Evolutionary conservation across 345 rosid genomes (phyloP).

Genomic region (Eucalyptus erythrocorys): DNA sequence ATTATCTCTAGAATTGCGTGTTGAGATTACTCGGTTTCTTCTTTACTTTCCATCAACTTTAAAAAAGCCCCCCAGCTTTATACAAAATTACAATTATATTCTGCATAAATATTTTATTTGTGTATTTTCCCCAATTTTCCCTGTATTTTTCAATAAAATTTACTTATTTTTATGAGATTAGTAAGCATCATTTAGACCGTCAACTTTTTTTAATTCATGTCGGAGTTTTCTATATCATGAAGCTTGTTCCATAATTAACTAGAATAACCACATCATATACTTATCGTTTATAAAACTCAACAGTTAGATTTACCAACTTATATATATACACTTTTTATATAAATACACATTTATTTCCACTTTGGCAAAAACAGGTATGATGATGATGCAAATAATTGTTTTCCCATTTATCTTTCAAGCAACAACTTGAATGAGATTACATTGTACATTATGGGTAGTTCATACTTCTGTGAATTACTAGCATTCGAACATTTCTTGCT

Average conservation of each 20-base stretch:
- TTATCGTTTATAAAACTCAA: background rate
- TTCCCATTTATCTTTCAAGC: background rate
- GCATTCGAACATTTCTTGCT: background rate
- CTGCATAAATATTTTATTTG: background rate
- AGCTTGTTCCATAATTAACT: background rate
- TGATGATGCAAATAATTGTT: background rate
- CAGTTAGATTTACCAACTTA: background rate
- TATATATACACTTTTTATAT: background rate
- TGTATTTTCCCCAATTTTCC: background rate
- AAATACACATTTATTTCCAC: background rate
- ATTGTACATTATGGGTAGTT: background rate
- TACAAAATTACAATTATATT: background rate
- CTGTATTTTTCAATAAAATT: background rate
- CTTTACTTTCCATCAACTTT: background rate
- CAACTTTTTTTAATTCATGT: background rate
- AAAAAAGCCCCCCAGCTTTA: background rate
- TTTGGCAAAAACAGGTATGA: accelerated
- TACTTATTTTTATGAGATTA: background rate
- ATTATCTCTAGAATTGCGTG: background rate
- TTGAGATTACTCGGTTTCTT: background rate
- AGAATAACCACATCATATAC: background rate
- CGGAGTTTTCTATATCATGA: background rate
- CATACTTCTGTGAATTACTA: background rate
- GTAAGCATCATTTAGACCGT: accelerated
- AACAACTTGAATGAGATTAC: background rate